A percentile compares a stretch with the other conserved stretches of the same genome.
Conservation (phyloP, 306 rosid species). For the Rubus idaeus region DNA sequence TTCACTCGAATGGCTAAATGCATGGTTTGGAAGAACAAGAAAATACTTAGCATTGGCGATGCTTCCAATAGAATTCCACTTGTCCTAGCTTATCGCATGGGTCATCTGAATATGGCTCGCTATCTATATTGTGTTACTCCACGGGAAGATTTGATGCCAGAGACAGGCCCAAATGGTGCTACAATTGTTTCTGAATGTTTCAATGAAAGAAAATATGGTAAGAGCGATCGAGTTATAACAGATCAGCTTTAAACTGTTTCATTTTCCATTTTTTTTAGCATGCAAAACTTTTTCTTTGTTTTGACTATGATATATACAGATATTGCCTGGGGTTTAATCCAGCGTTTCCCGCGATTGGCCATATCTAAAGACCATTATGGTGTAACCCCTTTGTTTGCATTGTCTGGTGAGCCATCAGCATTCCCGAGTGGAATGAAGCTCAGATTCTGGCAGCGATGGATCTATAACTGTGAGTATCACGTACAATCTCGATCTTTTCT, state of each 20-base stretch:
- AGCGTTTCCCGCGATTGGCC: not conserved
- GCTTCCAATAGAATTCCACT: not conserved
- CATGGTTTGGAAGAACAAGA: conserved; percentile 5
- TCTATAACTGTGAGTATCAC: not conserved
- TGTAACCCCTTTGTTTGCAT: not conserved
- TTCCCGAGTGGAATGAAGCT: not conserved
- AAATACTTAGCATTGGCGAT: not conserved
- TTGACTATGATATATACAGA: not conserved
- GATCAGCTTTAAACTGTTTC: not conserved
- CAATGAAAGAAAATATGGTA: not conserved
- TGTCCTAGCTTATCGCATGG: not conserved
- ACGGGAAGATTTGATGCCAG: not conserved
- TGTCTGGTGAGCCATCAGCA: not conserved
- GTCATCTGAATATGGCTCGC: not conserved
- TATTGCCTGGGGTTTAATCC: not conserved
- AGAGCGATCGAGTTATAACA: not conserved
- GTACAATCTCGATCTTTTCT: not conserved
- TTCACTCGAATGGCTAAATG: not conserved
- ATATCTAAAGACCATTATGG: not conserved
- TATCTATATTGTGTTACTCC: conserved; percentile 4
- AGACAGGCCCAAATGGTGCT: not conserved
- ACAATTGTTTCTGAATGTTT: not conserved
- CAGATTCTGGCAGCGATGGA: conserved; percentile 16
- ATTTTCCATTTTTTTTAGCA: not conserved
- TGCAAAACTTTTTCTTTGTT: not conserved